These are phyloP conservation scores for Aspergillus pseudoviridinutans DNA, from an alignment of 2,329 filamentous ascomycete species.

Conservation along the genomic window DNA sequence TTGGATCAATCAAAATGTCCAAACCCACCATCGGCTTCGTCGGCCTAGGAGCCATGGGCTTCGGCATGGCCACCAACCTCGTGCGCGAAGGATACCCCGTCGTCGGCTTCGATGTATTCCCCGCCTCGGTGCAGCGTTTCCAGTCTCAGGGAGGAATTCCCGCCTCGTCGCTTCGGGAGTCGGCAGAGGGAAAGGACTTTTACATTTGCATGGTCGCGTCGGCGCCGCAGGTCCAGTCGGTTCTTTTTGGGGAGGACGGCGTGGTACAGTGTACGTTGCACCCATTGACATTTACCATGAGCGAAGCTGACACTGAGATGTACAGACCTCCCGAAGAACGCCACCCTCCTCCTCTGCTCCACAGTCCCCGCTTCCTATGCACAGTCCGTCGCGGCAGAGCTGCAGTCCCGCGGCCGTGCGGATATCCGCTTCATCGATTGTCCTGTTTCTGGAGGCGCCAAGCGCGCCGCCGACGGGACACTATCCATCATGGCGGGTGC, in stretches of 20 bases:
- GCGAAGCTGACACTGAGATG: not conserved
- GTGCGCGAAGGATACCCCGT: slow-evolving; percentile 64
- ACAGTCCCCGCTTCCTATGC: slow-evolving; percentile 67
- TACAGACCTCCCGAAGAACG: slow-evolving; percentile 51
- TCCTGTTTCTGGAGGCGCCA: slow-evolving; percentile 68
- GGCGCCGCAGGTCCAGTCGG: slow-evolving; percentile 62
- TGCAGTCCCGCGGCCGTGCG: slow-evolving; percentile 52
- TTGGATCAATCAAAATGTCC: slow-evolving; percentile 27
- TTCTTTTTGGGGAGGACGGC: slow-evolving; percentile 59
- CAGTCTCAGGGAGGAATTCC: slow-evolving; percentile 57
- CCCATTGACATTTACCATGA: no score
- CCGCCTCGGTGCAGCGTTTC: slow-evolving; percentile 64
- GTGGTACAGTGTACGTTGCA: slow-evolving; percentile 34
- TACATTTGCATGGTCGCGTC: slow-evolving; percentile 75
- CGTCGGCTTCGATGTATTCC: slow-evolving; percentile 68
- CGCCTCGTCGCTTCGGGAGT: slow-evolving; percentile 57
- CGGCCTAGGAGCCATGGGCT: slow-evolving; percentile 77
- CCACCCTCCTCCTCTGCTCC: slow-evolving; percentile 63
- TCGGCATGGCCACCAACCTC: slow-evolving; percentile 74
- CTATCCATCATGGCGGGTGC: slow-evolving; percentile 72
- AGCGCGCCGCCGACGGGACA: slow-evolving; percentile 65
- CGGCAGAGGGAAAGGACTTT: slow-evolving; percentile 56
- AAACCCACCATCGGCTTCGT: slow-evolving; percentile 61
- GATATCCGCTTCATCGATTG: slow-evolving; percentile 68
- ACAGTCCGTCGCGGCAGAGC: slow-evolving; percentile 55